Evolutionary conservation across 2,329 filamentous ascomycete genomes (phyloP).

Genomic region (Ascosphaera apis): DNA sequence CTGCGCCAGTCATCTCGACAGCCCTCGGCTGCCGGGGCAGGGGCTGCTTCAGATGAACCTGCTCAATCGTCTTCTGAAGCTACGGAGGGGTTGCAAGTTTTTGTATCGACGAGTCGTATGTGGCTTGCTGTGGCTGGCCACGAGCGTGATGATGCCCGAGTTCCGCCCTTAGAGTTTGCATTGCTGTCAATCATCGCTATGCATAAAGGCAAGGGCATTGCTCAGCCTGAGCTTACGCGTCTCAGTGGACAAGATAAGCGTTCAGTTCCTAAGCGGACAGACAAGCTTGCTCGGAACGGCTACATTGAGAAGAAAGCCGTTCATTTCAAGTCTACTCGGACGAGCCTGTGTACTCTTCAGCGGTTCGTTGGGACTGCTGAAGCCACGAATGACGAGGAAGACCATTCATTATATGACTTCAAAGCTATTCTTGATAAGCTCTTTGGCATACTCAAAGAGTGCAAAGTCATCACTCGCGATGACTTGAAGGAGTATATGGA

Average conservation of each 20-base stretch:
- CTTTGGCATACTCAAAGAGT: conserved; percentile 26
- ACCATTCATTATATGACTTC: conserved; percentile 23
- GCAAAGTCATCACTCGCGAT: conserved; percentile 27
- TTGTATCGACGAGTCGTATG: conserved; percentile 30
- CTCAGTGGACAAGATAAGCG: conserved; percentile 40
- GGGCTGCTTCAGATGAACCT: background rate
- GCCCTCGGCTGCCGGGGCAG: too few relatives aligned
- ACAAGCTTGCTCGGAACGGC: conserved; percentile 31
- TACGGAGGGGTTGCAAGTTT: conserved; percentile 23
- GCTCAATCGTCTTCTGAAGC: background rate
- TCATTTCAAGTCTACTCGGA: conserved; percentile 25
- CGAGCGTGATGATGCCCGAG: conserved; percentile 29
- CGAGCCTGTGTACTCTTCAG: conserved; percentile 32
- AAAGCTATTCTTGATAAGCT: conserved; percentile 26
- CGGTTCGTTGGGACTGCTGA: conserved; percentile 17
- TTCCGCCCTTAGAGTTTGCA: conserved; percentile 31
- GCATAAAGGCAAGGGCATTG: conserved; percentile 29
- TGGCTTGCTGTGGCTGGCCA: conserved; percentile 40
- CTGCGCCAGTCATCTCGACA: too few relatives aligned
- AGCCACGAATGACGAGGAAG: conserved; percentile 5
- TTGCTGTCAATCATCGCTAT: conserved; percentile 36
- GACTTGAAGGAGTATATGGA: conserved; percentile 28
- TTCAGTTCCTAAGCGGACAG: conserved; percentile 38
- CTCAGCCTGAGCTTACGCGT: conserved; percentile 31
- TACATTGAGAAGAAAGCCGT: conserved; percentile 36